Conservation (phyloP, 2,329 filamentous ascomycete genomes). For the Amylocarpus encephaloides region DNA sequence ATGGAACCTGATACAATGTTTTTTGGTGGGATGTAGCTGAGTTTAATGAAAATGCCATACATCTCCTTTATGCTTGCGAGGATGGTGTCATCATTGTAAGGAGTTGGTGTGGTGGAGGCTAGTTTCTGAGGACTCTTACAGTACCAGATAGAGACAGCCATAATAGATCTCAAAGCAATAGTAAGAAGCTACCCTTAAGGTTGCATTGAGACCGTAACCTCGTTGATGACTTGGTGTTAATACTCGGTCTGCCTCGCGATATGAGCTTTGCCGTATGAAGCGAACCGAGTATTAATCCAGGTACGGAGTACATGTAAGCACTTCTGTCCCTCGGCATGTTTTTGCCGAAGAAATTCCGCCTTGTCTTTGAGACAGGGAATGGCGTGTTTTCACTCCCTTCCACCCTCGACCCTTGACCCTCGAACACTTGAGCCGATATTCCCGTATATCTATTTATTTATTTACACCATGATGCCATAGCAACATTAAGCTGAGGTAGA, state of each 20-base stretch:
- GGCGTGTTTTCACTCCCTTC: not conserved
- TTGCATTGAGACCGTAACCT: not conserved
- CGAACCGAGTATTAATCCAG: not conserved
- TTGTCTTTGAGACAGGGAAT: not conserved
- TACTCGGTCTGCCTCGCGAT: not conserved
- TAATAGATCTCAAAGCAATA: not conserved
- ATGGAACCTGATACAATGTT: not conserved
- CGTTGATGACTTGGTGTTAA: no score
- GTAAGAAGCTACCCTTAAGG: not conserved
- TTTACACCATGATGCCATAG: conserved; percentile 11
- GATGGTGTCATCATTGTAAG: conserved; percentile 1
- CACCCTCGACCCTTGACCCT: not conserved
- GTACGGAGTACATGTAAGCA: not conserved
- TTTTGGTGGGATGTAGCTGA: not conserved
- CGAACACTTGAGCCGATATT: not conserved
- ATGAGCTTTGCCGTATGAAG: no score
- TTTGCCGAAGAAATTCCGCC: conserved; percentile 1
- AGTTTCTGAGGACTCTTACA: not conserved
- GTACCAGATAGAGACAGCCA: not conserved
- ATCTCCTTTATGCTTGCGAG: not conserved
- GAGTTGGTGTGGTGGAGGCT: not conserved
- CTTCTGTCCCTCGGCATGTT: not conserved
- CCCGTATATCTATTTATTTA: not conserved
- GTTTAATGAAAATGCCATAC: not conserved
- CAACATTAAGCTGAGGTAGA: not conserved